phyloP scores from a whole-genome alignment of 2,329 filamentous ascomycete genomes.

The Arachnopeziza araneosa region DNA sequence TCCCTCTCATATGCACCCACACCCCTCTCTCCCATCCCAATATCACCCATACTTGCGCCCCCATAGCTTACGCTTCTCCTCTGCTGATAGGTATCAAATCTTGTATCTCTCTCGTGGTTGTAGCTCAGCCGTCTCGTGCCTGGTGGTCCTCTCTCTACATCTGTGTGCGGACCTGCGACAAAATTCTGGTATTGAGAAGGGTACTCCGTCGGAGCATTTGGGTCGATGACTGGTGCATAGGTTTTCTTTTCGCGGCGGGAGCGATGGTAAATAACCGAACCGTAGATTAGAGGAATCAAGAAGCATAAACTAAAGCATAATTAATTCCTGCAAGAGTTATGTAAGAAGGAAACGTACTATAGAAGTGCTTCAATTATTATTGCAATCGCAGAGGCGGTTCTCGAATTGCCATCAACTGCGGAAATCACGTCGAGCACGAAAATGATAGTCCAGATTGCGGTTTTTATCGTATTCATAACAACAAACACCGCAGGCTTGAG shows the following conservation, averaged over 20 bases:
- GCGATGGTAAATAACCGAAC: conserved; percentile 18
- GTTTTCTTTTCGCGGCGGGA: conserved; percentile 3
- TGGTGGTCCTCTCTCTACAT: conserved; percentile 2
- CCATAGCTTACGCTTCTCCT: neutral
- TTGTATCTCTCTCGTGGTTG: conserved; percentile 17
- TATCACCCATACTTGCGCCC: conserved; percentile 1
- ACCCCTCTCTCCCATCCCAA: neutral
- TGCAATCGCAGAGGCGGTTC: conserved; percentile 4
- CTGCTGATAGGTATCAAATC: conserved; percentile 18
- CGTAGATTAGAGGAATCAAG: conserved; percentile 24
- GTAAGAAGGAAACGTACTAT: conserved; percentile 10
- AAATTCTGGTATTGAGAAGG: conserved; percentile 7
- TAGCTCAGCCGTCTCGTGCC: conserved; percentile 13
- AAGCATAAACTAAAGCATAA: conserved; percentile 17
- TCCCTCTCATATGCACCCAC: neutral
- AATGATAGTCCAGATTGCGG: conserved; percentile 13
- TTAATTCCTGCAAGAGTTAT: neutral
- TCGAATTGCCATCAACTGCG: neutral
- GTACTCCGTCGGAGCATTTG: conserved; percentile 5
- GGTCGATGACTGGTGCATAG: conserved; percentile 9
- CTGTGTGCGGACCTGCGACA: neutral
- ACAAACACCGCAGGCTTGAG: conserved; percentile 21
- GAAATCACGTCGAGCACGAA: conserved; percentile 19
- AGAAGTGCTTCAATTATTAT: conserved; percentile 16
- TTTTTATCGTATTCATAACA: conserved; percentile 21